These are phyloP conservation scores for Podochytrium sp. DNA, from an alignment of 192 early-diverging fungal genomes.

Conservation along the genomic window DNA sequence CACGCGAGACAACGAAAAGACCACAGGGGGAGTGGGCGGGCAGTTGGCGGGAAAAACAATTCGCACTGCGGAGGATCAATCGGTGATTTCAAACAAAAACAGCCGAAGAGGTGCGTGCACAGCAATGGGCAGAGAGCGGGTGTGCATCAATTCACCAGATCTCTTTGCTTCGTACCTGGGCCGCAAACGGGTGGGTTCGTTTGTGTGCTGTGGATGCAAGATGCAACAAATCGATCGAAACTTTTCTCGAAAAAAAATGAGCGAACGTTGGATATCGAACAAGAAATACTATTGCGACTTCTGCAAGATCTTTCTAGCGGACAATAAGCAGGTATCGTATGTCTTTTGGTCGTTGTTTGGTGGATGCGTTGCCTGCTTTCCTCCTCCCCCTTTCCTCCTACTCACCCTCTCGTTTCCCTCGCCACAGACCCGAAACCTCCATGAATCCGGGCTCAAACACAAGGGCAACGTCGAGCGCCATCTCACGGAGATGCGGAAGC, in stretches of 20 bases:
- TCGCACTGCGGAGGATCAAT: background rate
- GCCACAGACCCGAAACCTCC: conserved; percentile 63
- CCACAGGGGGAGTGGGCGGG: background rate
- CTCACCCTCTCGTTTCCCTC: background rate
- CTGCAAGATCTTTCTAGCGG: conserved; percentile 79
- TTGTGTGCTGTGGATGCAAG: background rate
- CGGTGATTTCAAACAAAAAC: too few species aligned
- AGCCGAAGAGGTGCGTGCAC: background rate
- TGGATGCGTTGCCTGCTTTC: too few species aligned
- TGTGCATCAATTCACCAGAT: background rate
- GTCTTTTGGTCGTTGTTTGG: too few species aligned
- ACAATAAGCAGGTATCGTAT: conserved; percentile 78
- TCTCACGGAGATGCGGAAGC: conserved; percentile 68
- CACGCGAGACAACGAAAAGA: background rate
- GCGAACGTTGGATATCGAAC: conserved; percentile 67
- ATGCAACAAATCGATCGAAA: background rate
- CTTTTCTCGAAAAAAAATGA: conserved; percentile 26
- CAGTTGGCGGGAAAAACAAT: background rate
- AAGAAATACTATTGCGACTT: conserved; percentile 85
- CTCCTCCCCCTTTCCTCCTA: background rate
- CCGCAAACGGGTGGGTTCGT: background rate
- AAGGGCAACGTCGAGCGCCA: conserved; percentile 82
- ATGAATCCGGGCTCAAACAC: conserved; percentile 80
- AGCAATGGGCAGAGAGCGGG: background rate
- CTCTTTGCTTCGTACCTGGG: background rate